Evolutionary conservation across 495 filamentous ascomycete species (phyloP), one percentile per base, ranked within the genome.

Genomic region (Penicillium mononematosum): DNA sequence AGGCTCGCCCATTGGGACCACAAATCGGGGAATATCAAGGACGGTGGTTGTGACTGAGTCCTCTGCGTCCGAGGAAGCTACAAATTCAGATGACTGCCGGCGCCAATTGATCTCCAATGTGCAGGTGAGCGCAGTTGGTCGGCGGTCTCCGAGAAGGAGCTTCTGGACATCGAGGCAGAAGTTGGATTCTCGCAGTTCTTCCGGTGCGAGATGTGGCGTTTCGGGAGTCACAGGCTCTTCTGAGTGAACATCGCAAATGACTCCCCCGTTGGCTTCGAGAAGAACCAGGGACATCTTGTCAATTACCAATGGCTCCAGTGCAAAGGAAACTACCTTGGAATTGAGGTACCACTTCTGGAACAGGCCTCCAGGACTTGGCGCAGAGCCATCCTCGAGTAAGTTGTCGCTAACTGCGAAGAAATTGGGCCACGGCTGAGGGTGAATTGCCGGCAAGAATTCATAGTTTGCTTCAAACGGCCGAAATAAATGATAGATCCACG

Each of bases 381-480:
- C 50, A 12, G 55, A 41, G 5, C 71, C 65, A 32, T 70, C 56
- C 9, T 64, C 59, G 43, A 75, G 65, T 53, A 71, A 45, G 10
- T 74, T 71, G 0, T 77, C 71, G n/a, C 66, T 63, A 24, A 83
- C 62, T 5, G 81, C 76, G 66, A 98, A 97, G 65, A 91, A 87
- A 61, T 85, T 88, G 8, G 95, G 93, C 93, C 93, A 98, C 9
- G 81, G 79, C 49, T 86, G 84, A 2, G 82, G 76, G 73, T 96
- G 85, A 5, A 96, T 69, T 4, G 85, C 82, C 14, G 94, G 91
- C 2, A 83, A 76, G 61, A 96, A 87, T 50, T 92, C 89, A 63
- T 92, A 96, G 60, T 85, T 90, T 8, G 91, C 88, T 72, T 96
- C 90, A 59, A 98, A 96, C 8, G 94, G 91, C 36, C 83, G 85